Conservation (phyloP, 441 rosid genomes). For the Codiaeum variegatum region DNA sequence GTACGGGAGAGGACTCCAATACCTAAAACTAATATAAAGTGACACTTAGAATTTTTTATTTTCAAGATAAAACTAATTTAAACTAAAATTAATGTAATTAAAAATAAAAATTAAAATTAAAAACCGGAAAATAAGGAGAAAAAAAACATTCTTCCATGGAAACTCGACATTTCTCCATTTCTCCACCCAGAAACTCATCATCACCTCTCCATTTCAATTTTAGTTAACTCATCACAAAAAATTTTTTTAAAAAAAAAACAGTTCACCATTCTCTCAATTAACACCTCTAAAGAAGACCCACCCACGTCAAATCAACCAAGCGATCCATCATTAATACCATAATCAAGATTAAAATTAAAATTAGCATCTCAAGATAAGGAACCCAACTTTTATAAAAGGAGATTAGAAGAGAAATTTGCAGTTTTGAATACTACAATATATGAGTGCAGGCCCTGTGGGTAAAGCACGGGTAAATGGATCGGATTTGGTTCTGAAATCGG, state of each 20-base stretch:
- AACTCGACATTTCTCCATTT: slow-evolving; percentile 34
- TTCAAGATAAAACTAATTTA: too few species aligned
- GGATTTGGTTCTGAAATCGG: too few species aligned
- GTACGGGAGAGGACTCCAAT: too few species aligned
- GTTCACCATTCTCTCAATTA: slow-evolving; percentile 33
- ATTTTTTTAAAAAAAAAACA: not conserved
- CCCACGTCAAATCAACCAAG: slow-evolving; percentile 21
- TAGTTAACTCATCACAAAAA: not conserved
- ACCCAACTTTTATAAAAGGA: slow-evolving; percentile 37
- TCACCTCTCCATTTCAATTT: not conserved
- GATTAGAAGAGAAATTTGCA: slow-evolving; percentile 84
- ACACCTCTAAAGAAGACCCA: slow-evolving; percentile 61
- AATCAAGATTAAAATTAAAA: slow-evolving; percentile 6
- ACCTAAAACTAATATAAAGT: too few species aligned
- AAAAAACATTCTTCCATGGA: slow-evolving; percentile 33
- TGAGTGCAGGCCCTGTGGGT: slow-evolving; percentile 91
- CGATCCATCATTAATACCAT: slow-evolving; percentile 2
- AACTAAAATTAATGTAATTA: too few species aligned
- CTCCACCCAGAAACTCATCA: slow-evolving; percentile 32
- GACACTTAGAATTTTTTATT: too few species aligned
- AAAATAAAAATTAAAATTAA: too few species aligned
- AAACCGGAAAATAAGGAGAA: too few species aligned
- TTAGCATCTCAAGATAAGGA: slow-evolving; percentile 10
- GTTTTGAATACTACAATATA: slow-evolving; percentile 85
- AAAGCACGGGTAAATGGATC: too few species aligned